Conservation (phyloP, 129 eudicot genomes). For the Tanacetum coccineum region DNA sequence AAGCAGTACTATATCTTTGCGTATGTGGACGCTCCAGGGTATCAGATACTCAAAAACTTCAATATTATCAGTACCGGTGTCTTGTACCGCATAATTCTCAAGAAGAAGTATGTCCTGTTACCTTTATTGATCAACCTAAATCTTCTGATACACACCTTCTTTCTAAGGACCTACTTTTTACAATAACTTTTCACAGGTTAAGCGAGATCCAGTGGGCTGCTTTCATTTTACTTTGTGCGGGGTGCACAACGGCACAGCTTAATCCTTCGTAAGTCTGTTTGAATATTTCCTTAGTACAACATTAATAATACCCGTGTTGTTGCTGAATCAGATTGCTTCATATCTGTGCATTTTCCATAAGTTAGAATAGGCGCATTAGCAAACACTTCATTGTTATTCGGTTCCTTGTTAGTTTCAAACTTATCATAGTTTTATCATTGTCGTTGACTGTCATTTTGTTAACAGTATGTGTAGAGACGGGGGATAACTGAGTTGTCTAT, state of each 20-base stretch:
- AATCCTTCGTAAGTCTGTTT: constrained; percentile 67
- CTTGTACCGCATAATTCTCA: constrained; percentile 82
- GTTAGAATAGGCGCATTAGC: constrained; percentile 9
- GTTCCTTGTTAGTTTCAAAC: neutral
- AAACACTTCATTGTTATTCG: too few species aligned
- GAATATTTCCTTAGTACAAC: constrained; percentile 13
- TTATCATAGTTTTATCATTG: neutral
- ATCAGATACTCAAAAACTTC: constrained; percentile 92
- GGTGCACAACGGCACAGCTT: constrained; percentile 99
- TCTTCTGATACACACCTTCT: constrained; percentile 20
- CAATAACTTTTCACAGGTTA: constrained; percentile 51
- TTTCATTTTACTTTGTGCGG: constrained; percentile 90
- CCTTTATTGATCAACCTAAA: constrained; percentile 18
- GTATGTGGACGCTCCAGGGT: constrained; percentile 99
- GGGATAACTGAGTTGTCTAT: neutral
- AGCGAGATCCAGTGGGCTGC: constrained; percentile 99
- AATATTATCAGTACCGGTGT: constrained; percentile 96
- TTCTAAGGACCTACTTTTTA: constrained; percentile 10
- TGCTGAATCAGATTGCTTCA: constrained; percentile 15
- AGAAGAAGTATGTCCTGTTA: constrained; percentile 59
- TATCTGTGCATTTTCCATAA: constrained; percentile 6
- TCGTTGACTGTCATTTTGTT: too few species aligned
- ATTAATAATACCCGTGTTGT: constrained; percentile 5
- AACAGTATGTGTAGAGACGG: neutral
- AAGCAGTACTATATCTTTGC: constrained; percentile 97